Conservation (phyloP, 2,329 filamentous ascomycete species). For the Lecanoromycetidae sp. region DNA sequence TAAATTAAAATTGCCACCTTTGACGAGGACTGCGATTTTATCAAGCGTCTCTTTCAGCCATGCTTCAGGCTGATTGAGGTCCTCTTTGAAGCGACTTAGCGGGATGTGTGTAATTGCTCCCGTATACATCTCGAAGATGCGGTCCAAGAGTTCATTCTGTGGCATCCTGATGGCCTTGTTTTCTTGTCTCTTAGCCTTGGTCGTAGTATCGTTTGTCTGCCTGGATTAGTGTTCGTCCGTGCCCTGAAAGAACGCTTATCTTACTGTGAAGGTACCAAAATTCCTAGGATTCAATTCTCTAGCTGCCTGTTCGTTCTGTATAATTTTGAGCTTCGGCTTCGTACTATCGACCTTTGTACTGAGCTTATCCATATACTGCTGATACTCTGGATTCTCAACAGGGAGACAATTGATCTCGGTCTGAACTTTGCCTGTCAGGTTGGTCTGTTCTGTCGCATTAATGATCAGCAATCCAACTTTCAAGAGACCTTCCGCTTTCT, state of each 20-base stretch:
- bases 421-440: slow-evolving; percentile 57
- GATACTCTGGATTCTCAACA: slow-evolving; percentile 58
- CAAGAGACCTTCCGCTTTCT: not conserved
- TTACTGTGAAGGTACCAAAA: slow-evolving; percentile 31
- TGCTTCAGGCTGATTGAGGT: slow-evolving; percentile 77
- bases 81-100: slow-evolving; percentile 70
- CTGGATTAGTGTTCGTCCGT: not conserved
- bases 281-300: slow-evolving; percentile 29
- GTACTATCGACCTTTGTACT: slow-evolving; percentile 49
- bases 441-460: slow-evolving; percentile 58
- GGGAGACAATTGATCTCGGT: slow-evolving; percentile 68
- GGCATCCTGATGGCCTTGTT: slow-evolving; percentile 77
- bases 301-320: slow-evolving; percentile 23
- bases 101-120: slow-evolving; percentile 82
- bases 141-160: slow-evolving; percentile 75
- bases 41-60: slow-evolving; percentile 79
- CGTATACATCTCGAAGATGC: slow-evolving; percentile 71
- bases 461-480: not conserved
- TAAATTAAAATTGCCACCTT: slow-evolving; percentile 72
- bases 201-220: slow-evolving; percentile 39
- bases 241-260: slow-evolving; percentile 10
- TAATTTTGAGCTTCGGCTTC: slow-evolving; percentile 43
- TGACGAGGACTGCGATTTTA: slow-evolving; percentile 69
- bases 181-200: slow-evolving; percentile 37
- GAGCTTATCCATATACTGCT: slow-evolving; percentile 47